These are phyloP conservation scores for Phanerodontia chrysosporium DNA, from an alignment of 768 basidiomycete genomes.

Conservation along the genomic window DNA sequence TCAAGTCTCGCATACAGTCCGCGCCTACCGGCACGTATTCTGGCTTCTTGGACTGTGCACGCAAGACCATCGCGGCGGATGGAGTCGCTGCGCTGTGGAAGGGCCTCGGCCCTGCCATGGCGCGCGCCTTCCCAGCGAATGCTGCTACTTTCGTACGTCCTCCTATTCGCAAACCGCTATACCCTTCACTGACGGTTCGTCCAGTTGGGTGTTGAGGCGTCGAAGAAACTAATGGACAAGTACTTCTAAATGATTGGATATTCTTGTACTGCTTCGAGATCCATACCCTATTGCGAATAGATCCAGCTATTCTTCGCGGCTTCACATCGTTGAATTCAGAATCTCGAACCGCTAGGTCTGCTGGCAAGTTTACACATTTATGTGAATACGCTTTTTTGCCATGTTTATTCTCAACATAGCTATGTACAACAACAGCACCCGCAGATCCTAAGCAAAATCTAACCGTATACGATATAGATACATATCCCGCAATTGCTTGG, in stretches of 20 bases:
- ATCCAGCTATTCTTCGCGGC: too few species aligned
- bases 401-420: not conserved
- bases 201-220: constrained; percentile 89
- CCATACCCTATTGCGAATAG: not conserved
- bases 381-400: too few species aligned
- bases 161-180: not conserved
- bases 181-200: constrained; percentile 19
- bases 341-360: too few species aligned
- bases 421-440: not conserved
- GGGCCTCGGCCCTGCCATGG: constrained; percentile 97
- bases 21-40: constrained; percentile 98
- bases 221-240: constrained; percentile 76
- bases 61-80: constrained; percentile 88
- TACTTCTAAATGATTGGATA: constrained; percentile 40
- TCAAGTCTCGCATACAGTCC: constrained; percentile 94
- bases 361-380: too few species aligned
- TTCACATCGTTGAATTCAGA: too few species aligned
- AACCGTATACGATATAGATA: not conserved
- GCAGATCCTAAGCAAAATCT: not conserved
- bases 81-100: constrained; percentile 90
- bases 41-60: constrained; percentile 87
- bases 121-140: constrained; percentile 93
- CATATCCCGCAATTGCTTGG: not conserved
- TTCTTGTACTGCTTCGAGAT: not conserved
- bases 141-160: constrained; percentile 84